These are phyloP conservation scores for Hypoxylon sp. DNA, from an alignment of 2,329 filamentous ascomycete genomes.

Conservation along the genomic window DNA sequence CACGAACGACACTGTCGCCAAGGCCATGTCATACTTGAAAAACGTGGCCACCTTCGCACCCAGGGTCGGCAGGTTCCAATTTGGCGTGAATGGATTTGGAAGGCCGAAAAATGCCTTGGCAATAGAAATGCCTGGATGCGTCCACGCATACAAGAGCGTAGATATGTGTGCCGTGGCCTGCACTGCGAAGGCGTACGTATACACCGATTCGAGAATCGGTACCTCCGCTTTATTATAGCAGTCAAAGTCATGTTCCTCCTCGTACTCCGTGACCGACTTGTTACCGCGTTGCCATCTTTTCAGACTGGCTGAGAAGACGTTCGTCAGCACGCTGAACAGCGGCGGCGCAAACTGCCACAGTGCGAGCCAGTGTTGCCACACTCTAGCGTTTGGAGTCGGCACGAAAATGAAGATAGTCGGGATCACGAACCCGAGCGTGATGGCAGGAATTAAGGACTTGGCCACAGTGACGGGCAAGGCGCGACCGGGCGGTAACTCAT, in stretches of 20 bases:
- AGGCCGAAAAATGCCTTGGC: slow-evolving; percentile 1
- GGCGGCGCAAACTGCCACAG: background rate
- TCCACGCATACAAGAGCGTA: slow-evolving; percentile 17
- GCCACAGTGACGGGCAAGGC: background rate
- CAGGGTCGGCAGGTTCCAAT: background rate
- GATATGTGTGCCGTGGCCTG: slow-evolving; percentile 32
- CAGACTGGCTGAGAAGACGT: background rate
- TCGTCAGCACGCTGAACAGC: background rate
- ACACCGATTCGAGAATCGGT: slow-evolving; percentile 26
- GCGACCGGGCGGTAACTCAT: background rate
- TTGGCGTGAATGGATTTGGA: background rate
- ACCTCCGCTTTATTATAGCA: slow-evolving; percentile 30
- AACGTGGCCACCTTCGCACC: background rate
- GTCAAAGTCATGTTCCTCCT: slow-evolving; percentile 6
- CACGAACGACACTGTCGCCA: background rate
- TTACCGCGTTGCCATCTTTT: background rate
- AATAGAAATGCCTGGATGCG: slow-evolving; percentile 8
- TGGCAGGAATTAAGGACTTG: background rate
- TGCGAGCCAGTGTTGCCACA: background rate
- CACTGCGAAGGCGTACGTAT: slow-evolving; percentile 18
- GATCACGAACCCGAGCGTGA: background rate
- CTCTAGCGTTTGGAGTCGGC: background rate
- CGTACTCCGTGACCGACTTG: background rate
- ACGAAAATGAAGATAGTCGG: slow-evolving; percentile 1
- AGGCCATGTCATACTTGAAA: background rate